Base-by-base conservation (phyloP, 2,329 filamentous ascomycete genomes). In the Cercospora citrullina region DNA sequence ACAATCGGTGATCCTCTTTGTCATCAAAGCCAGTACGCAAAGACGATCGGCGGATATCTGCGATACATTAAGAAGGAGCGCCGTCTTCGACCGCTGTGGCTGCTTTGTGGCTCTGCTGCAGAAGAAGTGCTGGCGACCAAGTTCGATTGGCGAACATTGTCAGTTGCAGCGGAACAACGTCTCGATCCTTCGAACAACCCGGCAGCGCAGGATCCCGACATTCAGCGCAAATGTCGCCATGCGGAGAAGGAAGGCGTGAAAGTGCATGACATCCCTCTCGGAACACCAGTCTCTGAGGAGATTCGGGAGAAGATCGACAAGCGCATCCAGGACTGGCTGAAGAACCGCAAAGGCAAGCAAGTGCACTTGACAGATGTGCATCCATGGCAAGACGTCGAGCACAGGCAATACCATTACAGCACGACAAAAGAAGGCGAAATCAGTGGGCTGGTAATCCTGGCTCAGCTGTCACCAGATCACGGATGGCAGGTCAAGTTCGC, bases 401-500 rank as follows among this genome's bases (percentile, higher is more conserved):
- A 97, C 77, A 89, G 94, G 16, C 90, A 92, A 71, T 97, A 96
- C 83, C 92, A 94, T 77, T 91, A 92, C 74, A 91, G 92, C 9
- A 86, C 90, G 72, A 91, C 91, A 72, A 85, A 87, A 75, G 86
- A 91, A 16, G 91, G 91, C 70, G 87, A 86, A 68, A 87, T 97
- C 66, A 86, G 86, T 51, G 90, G 91, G 36, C 86, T 97, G 67
- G 90, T 94, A n/a, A 89, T 94, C 8, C 84, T 97, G 74, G 91
- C 91, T 63, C 91, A 93, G 79, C 87, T 97, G 30, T 87, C 91
- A 3, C 92, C 93, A 1, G 84, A 87, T 39, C 88, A 96, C 77
- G 94, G 94, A 64, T 96, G 93, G 88, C 94, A 97, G 82, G 90
- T 97, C 77, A 97, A 97, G 83, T 97, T 95, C 84, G 91, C 91